Evolutionary conservation across 352 stramenopile genomes (phyloP).

Genomic region (Phytopythium montanum): DNA sequence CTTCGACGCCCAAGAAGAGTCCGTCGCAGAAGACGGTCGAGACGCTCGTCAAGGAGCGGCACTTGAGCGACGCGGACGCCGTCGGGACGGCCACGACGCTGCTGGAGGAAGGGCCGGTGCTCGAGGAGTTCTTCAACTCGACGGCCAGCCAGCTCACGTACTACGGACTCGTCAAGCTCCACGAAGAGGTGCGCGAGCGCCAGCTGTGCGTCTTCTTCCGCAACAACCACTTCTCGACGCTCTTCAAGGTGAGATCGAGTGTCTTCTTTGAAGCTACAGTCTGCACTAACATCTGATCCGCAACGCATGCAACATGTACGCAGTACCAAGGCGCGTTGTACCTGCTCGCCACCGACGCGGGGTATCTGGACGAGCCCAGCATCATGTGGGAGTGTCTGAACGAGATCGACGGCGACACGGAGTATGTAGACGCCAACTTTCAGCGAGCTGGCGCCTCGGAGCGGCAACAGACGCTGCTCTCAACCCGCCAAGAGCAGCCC

Average conservation of each 20-base stretch:
- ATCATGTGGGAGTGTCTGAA: conserved; percentile 96
- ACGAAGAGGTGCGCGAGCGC: conserved; percentile 89
- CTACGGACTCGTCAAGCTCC: conserved; percentile 90
- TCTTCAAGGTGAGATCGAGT: conserved; percentile 84
- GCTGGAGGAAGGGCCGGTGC: conserved; percentile 71
- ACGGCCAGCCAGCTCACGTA: conserved; percentile 95
- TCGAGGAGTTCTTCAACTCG: conserved; percentile 89
- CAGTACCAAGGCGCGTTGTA: conserved; percentile 92
- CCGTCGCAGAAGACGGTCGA: conserved; percentile 66
- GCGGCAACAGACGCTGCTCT: conserved; percentile 65
- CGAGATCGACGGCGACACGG: conserved; percentile 81
- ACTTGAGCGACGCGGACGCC: conserved; percentile 68
- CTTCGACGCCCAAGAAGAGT: conserved; percentile 43
- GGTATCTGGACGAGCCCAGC: conserved; percentile 91
- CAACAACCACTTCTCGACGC: conserved; percentile 98
- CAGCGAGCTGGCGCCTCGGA: conserved; percentile 55
- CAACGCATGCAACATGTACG: neutral
- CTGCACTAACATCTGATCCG: conserved; percentile 7
- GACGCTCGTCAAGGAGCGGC: conserved; percentile 72
- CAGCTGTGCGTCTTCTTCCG: conserved; percentile 97
- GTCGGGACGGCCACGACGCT: conserved; percentile 50
- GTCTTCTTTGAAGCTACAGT: neutral
- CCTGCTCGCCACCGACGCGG: conserved; percentile 96
- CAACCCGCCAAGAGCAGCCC: conserved; percentile 47
- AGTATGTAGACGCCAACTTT: conserved; percentile 76